Conservation (phyloP, 257 asterid genomes). For the Petunia axillaris region DNA sequence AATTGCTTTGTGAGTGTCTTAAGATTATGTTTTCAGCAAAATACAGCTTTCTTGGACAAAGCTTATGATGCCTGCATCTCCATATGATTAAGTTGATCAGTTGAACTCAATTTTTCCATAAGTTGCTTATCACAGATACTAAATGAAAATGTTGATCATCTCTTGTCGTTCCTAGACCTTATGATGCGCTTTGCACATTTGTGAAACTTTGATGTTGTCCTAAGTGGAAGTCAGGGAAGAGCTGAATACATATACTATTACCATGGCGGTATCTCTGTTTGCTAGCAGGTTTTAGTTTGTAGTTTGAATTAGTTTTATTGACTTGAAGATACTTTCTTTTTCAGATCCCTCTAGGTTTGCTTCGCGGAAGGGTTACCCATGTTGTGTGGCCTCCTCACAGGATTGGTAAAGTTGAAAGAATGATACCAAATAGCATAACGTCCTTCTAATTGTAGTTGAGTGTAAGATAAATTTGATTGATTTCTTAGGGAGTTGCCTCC, state of each 20-base stretch:
- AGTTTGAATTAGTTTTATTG: not conserved
- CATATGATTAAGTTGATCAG: not conserved
- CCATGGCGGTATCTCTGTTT: not conserved
- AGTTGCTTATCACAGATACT: not conserved
- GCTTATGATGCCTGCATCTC: not conserved
- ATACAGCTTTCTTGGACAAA: not conserved
- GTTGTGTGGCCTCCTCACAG: conserved; percentile 91
- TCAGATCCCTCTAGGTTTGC: conserved; percentile 90
- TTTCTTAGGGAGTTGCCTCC: not conserved
- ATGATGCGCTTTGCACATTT: not conserved
- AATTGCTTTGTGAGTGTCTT: not conserved
- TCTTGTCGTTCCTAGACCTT: not conserved
- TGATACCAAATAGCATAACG: conserved; percentile 31
- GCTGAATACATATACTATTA: not conserved
- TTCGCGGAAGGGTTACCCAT: conserved; percentile 81
- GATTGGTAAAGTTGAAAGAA: conserved; percentile 58
- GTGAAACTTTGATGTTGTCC: not conserved
- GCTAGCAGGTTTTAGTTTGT: not conserved
- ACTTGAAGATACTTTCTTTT: not conserved
- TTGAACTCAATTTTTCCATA: not conserved
- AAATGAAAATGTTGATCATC: not conserved
- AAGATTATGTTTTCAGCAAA: not conserved
- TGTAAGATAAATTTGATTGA: not conserved
- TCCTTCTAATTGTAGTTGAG: conserved; percentile 31
- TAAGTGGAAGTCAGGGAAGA: not conserved